Conservation (phyloP, 2,329 filamentous ascomycete species). For the Colletotrichum salicis region DNA sequence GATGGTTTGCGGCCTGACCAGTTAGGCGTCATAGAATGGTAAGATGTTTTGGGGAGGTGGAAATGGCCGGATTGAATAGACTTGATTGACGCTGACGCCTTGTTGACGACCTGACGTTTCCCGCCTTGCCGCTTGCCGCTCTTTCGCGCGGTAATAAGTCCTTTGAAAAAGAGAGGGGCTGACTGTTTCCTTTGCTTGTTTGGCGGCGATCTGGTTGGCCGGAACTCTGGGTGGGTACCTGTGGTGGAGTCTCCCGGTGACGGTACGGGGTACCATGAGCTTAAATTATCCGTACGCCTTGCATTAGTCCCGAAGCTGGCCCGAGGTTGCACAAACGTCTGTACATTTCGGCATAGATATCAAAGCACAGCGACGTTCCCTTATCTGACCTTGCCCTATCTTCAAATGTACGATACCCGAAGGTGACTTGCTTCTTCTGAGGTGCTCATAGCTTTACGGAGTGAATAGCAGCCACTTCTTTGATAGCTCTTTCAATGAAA, state of each 20-base stretch:
- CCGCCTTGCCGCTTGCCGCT: conserved; percentile 33
- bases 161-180: conserved; percentile 24
- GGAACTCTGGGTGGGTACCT: conserved; percentile 4
- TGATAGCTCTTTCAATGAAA: too few species aligned
- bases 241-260: background rate
- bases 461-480: too few species aligned
- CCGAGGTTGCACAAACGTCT: conserved; percentile 21
- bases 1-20: conserved; percentile 16
- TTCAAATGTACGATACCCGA: too few species aligned
- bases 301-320: conserved; percentile 3
- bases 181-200: conserved; percentile 23
- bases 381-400: too few species aligned
- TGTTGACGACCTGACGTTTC: conserved; percentile 34
- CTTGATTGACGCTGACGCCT: conserved; percentile 31
- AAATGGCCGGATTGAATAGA: conserved; percentile 20
- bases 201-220: conserved; percentile 24
- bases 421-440: too few species aligned
- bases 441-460: too few species aligned
- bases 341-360: too few species aligned
- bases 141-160: conserved; percentile 28
- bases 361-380: too few species aligned
- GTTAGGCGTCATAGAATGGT: conserved; percentile 6
- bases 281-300: conserved; percentile 26
- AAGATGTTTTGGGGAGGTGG: conserved; percentile 16
- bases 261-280: conserved; percentile 20